Percentiles rank a stretch among this genome's conserved stretches.
phyloP scores from a whole-genome alignment of 257 asterid genomes.

The Capsicum rhomboideum region DNA sequence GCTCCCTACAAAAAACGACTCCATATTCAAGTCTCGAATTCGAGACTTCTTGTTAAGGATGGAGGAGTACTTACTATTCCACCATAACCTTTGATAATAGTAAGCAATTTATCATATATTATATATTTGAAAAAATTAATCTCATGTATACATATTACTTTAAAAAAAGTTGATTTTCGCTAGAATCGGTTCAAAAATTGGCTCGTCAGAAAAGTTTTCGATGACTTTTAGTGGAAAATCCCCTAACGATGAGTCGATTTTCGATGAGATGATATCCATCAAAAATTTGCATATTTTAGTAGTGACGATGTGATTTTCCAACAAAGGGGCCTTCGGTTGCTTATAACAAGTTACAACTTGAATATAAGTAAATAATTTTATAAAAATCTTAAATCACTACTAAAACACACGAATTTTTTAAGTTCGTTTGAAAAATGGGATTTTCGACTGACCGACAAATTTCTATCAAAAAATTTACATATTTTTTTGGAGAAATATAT shows the following conservation, averaged over 20 bases:
- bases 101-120: background rate
- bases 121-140: background rate
- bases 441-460: no score
- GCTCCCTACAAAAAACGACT: no score
- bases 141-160: background rate
- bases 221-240: no score
- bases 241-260: background rate
- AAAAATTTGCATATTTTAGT: background rate
- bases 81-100: no score
- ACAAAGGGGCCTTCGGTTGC: background rate
- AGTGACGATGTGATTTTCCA: background rate
- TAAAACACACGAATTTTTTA: background rate
- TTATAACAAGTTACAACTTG: background rate
- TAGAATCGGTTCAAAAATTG: background rate
- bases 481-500: background rate
- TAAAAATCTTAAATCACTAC: background rate
- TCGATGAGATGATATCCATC: rapidly evolving
- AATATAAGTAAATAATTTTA: background rate
- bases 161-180: background rate
- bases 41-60: no score
- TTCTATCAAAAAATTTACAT: background rate
- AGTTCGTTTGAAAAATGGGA: background rate
- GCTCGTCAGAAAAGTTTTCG: no score
- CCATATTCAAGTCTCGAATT: no score
- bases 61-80: no score